Conservation (phyloP, 1,284 basidiomycete species). For the Polyporus tsugae region DNA sequence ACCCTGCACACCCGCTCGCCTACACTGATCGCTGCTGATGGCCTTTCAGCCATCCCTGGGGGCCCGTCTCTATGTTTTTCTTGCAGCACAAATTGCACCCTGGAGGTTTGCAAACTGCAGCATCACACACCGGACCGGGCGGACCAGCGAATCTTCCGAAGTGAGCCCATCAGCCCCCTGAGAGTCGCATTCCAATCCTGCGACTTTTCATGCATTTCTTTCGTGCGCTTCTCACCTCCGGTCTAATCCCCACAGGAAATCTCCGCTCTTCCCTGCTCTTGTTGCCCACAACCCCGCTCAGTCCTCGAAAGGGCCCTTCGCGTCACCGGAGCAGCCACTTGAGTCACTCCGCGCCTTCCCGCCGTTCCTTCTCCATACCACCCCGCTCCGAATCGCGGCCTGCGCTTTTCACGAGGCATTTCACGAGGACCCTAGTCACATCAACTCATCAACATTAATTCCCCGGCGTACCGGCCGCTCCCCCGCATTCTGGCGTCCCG, state of each 20-base stretch:
- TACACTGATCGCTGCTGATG: no score
- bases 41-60: neutral
- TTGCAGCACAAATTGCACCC: neutral
- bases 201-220: constrained; percentile 4
- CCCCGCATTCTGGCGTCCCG: constrained; percentile 24
- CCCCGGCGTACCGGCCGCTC: constrained; percentile 8
- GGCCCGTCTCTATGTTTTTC: neutral
- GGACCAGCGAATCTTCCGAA: constrained; percentile 27
- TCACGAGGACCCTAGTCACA: neutral
- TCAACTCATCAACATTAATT: neutral
- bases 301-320: neutral
- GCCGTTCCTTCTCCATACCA: constrained; percentile 9
- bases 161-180: constrained; percentile 26
- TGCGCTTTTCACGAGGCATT: neutral
- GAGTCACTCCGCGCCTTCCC: neutral
- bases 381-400: neutral
- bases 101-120: neutral
- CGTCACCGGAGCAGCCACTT: neutral
- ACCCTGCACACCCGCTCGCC: constrained; percentile 12
- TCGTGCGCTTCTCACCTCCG: constrained; percentile 12
- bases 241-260: constrained; percentile 3
- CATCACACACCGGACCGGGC: constrained; percentile 15
- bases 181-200: constrained; percentile 4
- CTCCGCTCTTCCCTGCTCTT: constrained; percentile 7
- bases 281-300: constrained; percentile 2